Conservation (phyloP, 805 yeast species). For the Scheffersomyces stipitis region DNA sequence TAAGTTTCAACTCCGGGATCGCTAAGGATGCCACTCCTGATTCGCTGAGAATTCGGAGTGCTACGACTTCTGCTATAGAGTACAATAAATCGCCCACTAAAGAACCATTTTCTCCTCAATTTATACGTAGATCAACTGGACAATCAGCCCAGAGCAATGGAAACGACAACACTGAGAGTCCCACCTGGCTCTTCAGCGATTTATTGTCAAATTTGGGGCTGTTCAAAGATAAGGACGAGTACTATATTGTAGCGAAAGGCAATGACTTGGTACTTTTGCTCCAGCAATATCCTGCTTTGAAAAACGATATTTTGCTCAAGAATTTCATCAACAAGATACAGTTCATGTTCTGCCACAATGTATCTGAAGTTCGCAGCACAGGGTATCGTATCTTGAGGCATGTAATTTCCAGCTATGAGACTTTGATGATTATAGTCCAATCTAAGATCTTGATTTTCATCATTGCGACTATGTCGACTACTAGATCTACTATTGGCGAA, state of each 20-base stretch:
- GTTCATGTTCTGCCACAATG: slow-evolving; percentile 54
- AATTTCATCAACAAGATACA: slow-evolving; percentile 60
- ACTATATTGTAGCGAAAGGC: slow-evolving; percentile 54
- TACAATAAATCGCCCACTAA: too few species aligned
- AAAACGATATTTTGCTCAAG: slow-evolving; percentile 60
- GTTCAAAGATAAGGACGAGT: slow-evolving; percentile 49
- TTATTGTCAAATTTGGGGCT: slow-evolving; percentile 55
- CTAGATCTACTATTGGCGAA: slow-evolving; percentile 54
- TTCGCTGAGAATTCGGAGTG: too few species aligned
- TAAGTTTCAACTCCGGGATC: too few species aligned
- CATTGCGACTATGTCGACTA: slow-evolving; percentile 63
- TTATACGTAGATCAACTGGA: neutral
- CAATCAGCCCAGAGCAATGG: slow-evolving; percentile 5
- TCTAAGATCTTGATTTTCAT: slow-evolving; percentile 62
- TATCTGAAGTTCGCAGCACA: slow-evolving; percentile 65
- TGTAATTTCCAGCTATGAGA: slow-evolving; percentile 52
- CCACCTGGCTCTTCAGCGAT: slow-evolving; percentile 64
- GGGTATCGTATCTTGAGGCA: slow-evolving; percentile 76
- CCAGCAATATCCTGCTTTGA: slow-evolving; percentile 56
- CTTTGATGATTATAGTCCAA: slow-evolving; percentile 53
- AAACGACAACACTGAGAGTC: slow-evolving; percentile 3
- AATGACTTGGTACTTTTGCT: slow-evolving; percentile 64
- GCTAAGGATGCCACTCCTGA: too few species aligned
- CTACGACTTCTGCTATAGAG: slow-evolving; percentile 5
- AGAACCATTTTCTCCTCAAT: slow-evolving; percentile 2